Evolutionary conservation across 2,329 filamentous ascomycete species (phyloP).

Genomic region (Penicillium capsulatum): DNA sequence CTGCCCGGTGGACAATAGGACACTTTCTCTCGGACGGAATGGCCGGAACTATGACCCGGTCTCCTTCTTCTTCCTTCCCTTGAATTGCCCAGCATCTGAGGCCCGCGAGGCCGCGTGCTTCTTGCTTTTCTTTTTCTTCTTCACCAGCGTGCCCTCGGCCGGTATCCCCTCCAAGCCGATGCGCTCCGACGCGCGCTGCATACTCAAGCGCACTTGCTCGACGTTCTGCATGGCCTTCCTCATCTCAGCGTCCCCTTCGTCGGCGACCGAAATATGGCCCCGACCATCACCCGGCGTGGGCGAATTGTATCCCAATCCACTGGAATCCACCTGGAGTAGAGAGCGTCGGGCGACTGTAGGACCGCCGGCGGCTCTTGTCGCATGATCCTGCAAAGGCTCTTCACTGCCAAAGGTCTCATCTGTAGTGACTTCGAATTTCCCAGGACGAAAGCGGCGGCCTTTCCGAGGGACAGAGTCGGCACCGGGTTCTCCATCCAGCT

Average conservation of each 20-base stretch:
- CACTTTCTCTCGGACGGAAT: not conserved
- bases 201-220: conserved; percentile 78
- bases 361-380: conserved; percentile 25
- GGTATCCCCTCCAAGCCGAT: conserved; percentile 48
- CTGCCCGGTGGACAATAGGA: not conserved
- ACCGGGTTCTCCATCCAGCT: conserved; percentile 53
- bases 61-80: conserved; percentile 23
- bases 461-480: conserved; percentile 22
- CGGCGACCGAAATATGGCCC: conserved; percentile 34
- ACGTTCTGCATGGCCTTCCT: conserved; percentile 81
- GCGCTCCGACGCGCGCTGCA: conserved; percentile 56
- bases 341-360: conserved; percentile 53
- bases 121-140: conserved; percentile 53
- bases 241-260: conserved; percentile 84
- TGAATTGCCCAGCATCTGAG: conserved; percentile 3
- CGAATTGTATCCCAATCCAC: conserved; percentile 68
- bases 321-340: conserved; percentile 82
- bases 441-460: conserved; percentile 45
- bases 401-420: conserved; percentile 65
- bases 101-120: conserved; percentile 10
- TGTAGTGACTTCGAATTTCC: conserved; percentile 63
- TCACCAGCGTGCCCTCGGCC: conserved; percentile 48
- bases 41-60: not conserved
- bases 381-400: conserved; percentile 38
- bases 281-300: conserved; percentile 53